Base-by-base conservation (phyloP, 169 alveolate genomes). In the Plasmodium inui region DNA sequence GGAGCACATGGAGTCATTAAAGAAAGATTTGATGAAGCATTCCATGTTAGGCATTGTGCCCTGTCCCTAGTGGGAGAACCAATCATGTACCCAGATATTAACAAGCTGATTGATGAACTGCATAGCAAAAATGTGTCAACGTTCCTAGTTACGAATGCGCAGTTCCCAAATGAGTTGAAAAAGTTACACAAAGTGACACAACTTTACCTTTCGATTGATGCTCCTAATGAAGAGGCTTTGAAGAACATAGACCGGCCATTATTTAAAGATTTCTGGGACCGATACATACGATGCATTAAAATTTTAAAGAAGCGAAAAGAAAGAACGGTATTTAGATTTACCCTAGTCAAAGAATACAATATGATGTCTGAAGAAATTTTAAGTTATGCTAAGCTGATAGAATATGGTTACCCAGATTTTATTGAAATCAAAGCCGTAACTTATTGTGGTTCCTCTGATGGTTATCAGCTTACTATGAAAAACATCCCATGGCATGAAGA, bases 11-110 rank as follows among this genome's bases (percentile, higher is more conserved):
- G 94, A 80, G 80, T 96, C 41, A 93, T 92, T 79, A 55, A 82
- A 3, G 97, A 96, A 34, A 72, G 97, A 39, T 89, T 96, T 88
- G 80, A 79, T 1, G 96, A 96, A 61, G 97, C 97, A 19, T 71
- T 84, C 94, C 71, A 91, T 71, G 92, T 96, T 70, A 85, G 96
- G 79, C 98, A 97, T 80, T 96, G 98, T 92, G 98, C 98, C 3
- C 93, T 97, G 70, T 96, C 98, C 10, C 96, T 98, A 76, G 98
- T 98, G 2, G 99, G 99, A 34, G 99, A 98, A 94, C 98, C 99
- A n/a, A 97, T 98, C 34, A 97, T 97, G 98, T 98, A 97, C 92
- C 98, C 98, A 9, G 96, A 92, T 86, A 97, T 98, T 86, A 98
- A 98, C 90, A 97, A 96, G 92, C 92, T 97, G 78, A 84, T 98